Percentiles rank a stretch among this genome's conserved stretches.
phyloP scores from a whole-genome alignment of 2,329 filamentous ascomycete genomes.

The Calonectria henricotiae region DNA sequence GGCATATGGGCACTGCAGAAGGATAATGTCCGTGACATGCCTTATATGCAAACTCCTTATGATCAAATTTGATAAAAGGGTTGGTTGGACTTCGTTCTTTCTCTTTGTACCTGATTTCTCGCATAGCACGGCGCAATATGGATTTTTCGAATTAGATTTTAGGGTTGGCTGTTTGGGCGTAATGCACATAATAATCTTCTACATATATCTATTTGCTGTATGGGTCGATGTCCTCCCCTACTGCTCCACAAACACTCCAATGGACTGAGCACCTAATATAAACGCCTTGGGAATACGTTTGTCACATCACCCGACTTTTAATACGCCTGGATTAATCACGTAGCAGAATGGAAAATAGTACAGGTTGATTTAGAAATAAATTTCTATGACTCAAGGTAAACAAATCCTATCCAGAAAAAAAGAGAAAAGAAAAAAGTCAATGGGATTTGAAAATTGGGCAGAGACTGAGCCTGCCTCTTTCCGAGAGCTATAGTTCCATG shows the following conservation, averaged over 20 bases:
- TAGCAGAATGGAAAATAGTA: neutral
- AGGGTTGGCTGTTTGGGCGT: conserved; percentile 6
- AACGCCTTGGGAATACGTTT: neutral
- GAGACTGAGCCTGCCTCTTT: conserved; percentile 42
- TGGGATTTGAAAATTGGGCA: conserved; percentile 43
- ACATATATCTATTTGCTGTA: neutral
- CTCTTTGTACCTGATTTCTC: conserved; percentile 26
- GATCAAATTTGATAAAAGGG: conserved; percentile 39
- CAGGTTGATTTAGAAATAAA: conserved; percentile 35
- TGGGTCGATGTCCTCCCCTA: neutral
- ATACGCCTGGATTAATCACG: neutral
- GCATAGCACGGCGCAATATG: conserved; percentile 51
- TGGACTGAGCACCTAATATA: conserved; percentile 3
- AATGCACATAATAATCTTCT: neutral
- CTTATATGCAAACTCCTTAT: conserved; percentile 37
- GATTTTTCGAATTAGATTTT: conserved; percentile 16
- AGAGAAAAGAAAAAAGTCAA: conserved; percentile 39
- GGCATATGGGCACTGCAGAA: conserved; percentile 55
- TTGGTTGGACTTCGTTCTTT: neutral
- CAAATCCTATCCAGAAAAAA: conserved; percentile 50
- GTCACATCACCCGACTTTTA: neutral
- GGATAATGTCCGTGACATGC: conserved; percentile 33
- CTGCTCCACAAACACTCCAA: neutral
- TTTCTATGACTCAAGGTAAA: conserved; percentile 42
- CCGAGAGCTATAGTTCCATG: conserved; percentile 49